A percentile compares a stretch with the other conserved stretches of the same genome.
phyloP scores from a whole-genome alignment of 2,329 filamentous ascomycete species.

The Clonostachys solani region DNA sequence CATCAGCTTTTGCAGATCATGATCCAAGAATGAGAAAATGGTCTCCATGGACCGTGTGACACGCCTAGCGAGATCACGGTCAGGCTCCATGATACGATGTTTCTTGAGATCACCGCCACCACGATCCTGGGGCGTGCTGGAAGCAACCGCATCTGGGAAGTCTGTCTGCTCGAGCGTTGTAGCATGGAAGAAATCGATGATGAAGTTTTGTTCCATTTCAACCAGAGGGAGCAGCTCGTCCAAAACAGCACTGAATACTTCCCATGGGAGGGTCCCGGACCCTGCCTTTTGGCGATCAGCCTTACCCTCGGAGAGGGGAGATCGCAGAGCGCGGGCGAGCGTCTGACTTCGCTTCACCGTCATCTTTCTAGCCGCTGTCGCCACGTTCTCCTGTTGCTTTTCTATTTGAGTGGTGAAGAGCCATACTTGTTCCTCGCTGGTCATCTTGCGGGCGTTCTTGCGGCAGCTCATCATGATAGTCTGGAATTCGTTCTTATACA shows the following conservation, averaged over 20 bases:
- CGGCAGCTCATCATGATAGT: conserved; percentile 78
- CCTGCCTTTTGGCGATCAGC: conserved; percentile 53
- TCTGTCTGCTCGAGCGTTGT: conserved; percentile 78
- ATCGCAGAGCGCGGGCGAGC: conserved; percentile 67
- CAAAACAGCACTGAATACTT: conserved; percentile 75
- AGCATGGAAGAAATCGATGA: conserved; percentile 95
- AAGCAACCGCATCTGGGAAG: conserved; percentile 75
- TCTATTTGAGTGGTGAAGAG: conserved; percentile 83
- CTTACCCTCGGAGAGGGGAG: conserved; percentile 59
- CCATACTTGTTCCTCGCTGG: conserved; percentile 74
- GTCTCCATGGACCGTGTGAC: conserved; percentile 87
- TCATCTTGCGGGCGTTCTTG: conserved; percentile 68
- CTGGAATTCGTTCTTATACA: conserved; percentile 81
- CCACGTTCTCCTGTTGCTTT: conserved; percentile 73
- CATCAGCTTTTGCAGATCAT: conserved; percentile 73
- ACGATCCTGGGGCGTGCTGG: conserved; percentile 61
- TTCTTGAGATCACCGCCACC: conserved; percentile 68
- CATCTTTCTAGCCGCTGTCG: conserved; percentile 77
- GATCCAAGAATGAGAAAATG: conserved; percentile 77
- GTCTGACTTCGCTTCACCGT: conserved; percentile 95
- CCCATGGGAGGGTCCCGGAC: conserved; percentile 68
- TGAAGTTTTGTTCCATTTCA: conserved; percentile 92
- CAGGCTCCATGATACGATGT: conserved; percentile 79
- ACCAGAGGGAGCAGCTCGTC: conserved; percentile 81
- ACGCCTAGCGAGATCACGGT: conserved; percentile 78